Conservation (phyloP, 306 rosid species). For the Delonix regia region DNA sequence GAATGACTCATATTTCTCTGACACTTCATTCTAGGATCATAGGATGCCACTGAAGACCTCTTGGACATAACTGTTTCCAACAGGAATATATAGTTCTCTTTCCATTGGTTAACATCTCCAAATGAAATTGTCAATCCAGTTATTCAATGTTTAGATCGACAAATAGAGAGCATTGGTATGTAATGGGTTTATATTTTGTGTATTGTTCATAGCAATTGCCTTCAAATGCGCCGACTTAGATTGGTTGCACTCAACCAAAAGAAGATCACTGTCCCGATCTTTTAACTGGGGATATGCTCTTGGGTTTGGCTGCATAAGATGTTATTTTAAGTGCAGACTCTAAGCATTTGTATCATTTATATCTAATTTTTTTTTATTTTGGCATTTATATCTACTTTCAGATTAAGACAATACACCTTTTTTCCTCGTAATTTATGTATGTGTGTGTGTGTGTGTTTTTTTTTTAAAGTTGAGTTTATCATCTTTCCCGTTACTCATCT, state of each 20-base stretch:
- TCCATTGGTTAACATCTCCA: background rate
- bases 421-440: background rate
- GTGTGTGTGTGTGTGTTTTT: too few relatives aligned
- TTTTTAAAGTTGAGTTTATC: background rate
- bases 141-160: slow-evolving; percentile 38
- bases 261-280: slow-evolving; percentile 43
- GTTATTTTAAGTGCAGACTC: slow-evolving; percentile 12
- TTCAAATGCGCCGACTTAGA: slow-evolving; percentile 12
- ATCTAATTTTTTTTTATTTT: background rate
- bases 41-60: slow-evolving; percentile 13
- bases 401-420: background rate
- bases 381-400: too few relatives aligned
- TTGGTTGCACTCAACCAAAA: slow-evolving; percentile 27
- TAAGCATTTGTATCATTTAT: background rate
- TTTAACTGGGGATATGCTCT: slow-evolving; percentile 38
- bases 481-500: background rate
- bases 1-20: slow-evolving; percentile 42
- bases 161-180: slow-evolving; percentile 5
- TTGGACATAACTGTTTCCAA: slow-evolving; percentile 22
- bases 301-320: slow-evolving; percentile 36
- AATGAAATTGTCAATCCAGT: slow-evolving; percentile 7
- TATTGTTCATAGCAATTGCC: slow-evolving; percentile 33
- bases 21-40: slow-evolving; percentile 28
- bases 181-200: slow-evolving; percentile 33
- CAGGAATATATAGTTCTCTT: slow-evolving; percentile 22